Evolutionary conservation across 2,329 filamentous ascomycete genomes (phyloP), one percentile per base, ranked within the genome.

Genomic region (Aspergillus clavatus): DNA sequence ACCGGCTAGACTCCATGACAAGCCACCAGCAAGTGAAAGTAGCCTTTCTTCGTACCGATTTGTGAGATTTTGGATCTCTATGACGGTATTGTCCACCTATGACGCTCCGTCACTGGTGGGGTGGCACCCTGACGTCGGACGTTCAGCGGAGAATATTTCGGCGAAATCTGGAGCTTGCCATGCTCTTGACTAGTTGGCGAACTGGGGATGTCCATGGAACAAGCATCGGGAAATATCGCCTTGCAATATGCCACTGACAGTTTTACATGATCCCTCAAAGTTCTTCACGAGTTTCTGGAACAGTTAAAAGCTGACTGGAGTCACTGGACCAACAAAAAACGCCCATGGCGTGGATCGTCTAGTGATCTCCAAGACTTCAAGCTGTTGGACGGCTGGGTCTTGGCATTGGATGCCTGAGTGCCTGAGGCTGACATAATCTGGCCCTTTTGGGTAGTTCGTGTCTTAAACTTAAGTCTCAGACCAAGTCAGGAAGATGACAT

Each of bases 401-500:
- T 43, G 41, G 41, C 41, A 16, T 3, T 10, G 18, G 18, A 10
- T 4, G n/a, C 19, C 27, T 31, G 8, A 24, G 5, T 24, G 23
- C 23, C 23, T 24, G 23, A 24, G 18, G 41, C 41, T 43, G 41
- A 43, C 41, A 38, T 43, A 43, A 43, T 29, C 31, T 12, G 37
- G 22, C 24, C 16, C 24, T n/a, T 33, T 41, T 29, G 33, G 24
- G 41, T 23, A 16, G 6, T 16, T 22, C 24, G 28, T 38, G n/a
- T 18, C 24, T 43, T 23, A 19, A 44, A 24, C 42, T 22, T 31
- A 18, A n/a, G n/a, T n/a, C n/a, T n/a, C n/a, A n/a, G n/a, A n/a
- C n/a, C n/a, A n/a, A n/a, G n/a, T n/a, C n/a, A n/a, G n/a, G 36
- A 44, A 12, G 16, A 19, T 12, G 44, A 46, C 31, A 35, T 42